These are phyloP conservation scores for Talaromyces verruculosus DNA, from an alignment of 2,329 filamentous ascomycete species.

Conservation along the genomic window DNA sequence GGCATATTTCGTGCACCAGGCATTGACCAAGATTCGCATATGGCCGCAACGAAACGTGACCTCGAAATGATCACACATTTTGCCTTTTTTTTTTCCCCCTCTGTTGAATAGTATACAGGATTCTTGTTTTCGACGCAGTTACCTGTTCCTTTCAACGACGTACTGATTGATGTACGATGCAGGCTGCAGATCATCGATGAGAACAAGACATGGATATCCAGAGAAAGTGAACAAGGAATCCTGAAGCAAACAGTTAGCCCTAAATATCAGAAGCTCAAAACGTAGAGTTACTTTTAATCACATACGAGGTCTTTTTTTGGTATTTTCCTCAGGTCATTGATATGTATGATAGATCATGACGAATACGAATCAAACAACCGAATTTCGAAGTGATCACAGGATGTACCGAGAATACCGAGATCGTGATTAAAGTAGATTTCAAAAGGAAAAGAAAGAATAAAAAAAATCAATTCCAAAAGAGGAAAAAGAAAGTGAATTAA, in stretches of 20 bases:
- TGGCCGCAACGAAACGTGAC: conserved; percentile 20
- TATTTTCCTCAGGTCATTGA: background rate
- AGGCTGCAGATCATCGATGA: conserved; percentile 6
- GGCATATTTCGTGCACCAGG: conserved; percentile 18
- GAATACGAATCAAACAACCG: background rate
- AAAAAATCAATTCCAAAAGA: background rate
- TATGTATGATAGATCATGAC: background rate
- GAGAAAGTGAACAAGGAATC: background rate
- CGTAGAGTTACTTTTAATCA: background rate
- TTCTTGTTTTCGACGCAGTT: background rate
- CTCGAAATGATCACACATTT: conserved; percentile 20
- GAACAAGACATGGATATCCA: background rate
- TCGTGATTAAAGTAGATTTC: background rate
- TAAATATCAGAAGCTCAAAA: background rate
- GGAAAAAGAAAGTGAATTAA: background rate
- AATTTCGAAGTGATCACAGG: background rate
- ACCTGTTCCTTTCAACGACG: background rate
- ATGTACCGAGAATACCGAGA: no score
- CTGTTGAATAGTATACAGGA: background rate
- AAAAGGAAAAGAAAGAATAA: background rate
- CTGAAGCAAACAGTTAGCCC: background rate
- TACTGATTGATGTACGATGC: background rate
- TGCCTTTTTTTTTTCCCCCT: background rate
- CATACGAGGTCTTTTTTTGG: background rate
- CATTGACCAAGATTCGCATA: conserved; percentile 15